Evolutionary conservation across 257 asterid genomes (phyloP).

Genomic region (Solanum ossicruentum): DNA sequence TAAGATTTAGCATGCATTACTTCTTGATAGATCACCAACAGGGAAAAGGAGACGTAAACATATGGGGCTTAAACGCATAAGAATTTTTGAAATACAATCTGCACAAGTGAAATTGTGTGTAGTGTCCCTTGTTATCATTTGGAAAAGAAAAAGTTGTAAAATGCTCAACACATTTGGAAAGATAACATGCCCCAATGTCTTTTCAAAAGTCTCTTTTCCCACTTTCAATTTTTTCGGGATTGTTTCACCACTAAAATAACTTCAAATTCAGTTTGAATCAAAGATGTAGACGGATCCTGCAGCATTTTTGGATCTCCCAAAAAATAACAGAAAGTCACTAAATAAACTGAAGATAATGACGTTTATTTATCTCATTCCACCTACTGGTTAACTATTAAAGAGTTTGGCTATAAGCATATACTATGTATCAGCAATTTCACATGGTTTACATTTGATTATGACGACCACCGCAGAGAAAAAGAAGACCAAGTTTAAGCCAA

Average conservation of each 20-base stretch:
- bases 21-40: background rate
- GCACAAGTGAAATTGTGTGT: background rate
- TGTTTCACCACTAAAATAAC: background rate
- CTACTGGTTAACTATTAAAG: background rate
- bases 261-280: background rate
- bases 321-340: background rate
- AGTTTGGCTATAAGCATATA: background rate
- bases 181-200: background rate
- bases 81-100: background rate
- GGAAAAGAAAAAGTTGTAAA: background rate
- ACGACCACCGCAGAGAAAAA: background rate
- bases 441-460: background rate
- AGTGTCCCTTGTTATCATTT: background rate
- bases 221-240: background rate
- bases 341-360: background rate
- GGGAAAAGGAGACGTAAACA: background rate
- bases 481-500: background rate
- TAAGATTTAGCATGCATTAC: background rate
- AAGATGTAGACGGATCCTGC: background rate
- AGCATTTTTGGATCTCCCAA: background rate
- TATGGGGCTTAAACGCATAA: background rate
- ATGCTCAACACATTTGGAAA: background rate
- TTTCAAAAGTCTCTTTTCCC: background rate
- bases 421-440: background rate
- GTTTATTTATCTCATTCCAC: background rate